Evolutionary conservation across 129 eudicot species (phyloP).

Genomic region (Chrysanthemum makinoi): DNA sequence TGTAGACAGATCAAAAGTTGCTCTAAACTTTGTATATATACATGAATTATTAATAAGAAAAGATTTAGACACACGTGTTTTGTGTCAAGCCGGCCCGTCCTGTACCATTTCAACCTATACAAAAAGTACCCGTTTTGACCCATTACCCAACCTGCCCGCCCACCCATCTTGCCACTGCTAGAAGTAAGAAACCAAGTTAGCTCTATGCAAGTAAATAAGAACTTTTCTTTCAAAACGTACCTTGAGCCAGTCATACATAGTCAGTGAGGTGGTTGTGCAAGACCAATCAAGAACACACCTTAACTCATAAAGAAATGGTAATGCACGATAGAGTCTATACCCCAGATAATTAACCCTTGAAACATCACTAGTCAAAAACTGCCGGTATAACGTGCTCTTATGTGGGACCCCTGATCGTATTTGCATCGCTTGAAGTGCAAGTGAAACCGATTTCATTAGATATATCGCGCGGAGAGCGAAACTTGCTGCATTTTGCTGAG

Average conservation of each 20-base stretch:
- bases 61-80: not conserved
- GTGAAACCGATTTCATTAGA: constrained; percentile 45
- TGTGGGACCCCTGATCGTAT: constrained; percentile 57
- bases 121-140: not conserved
- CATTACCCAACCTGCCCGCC: not conserved
- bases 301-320: constrained; percentile 53
- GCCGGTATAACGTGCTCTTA: constrained; percentile 52
- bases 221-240: constrained; percentile 16
- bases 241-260: constrained; percentile 66
- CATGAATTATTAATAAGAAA: not conserved
- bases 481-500: constrained; percentile 48
- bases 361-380: constrained; percentile 46
- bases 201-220: not conserved
- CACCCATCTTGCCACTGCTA: not conserved
- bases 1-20: too few relatives aligned
- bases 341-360: constrained; percentile 49
- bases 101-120: not conserved
- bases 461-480: constrained; percentile 51
- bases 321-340: constrained; percentile 49
- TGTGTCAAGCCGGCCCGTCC: too few relatives aligned
- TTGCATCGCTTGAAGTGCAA: constrained; percentile 47
- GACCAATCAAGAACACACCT: constrained; percentile 67
- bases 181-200: not conserved
- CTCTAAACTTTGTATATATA: too few relatives aligned
- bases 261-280: constrained; percentile 50